Evolutionary conservation across 179 eudicot genomes (phyloP), one percentile per base, ranked within the genome.

Genomic region (Spergularia azorica): DNA sequence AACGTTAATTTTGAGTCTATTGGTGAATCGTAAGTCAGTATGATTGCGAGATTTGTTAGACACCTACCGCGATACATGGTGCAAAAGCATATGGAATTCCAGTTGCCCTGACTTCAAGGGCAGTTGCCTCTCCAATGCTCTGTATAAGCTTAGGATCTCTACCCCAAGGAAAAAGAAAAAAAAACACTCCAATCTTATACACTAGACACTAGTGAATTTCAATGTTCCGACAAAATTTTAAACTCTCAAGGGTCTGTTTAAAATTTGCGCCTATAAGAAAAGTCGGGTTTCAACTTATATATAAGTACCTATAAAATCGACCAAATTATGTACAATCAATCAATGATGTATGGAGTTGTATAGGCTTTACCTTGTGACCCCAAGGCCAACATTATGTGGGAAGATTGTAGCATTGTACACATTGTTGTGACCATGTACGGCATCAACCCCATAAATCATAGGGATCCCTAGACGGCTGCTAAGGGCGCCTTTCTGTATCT

Each of bases 401-500:
- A 92, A 90, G 39, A 92, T 84, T 3, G 95, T 92, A 11, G 97
- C 91, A 51, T 82, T 84, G 36, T 89, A 92, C 11, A 87, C 92
- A 79, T 84, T 86, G 61, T 86, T 92, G 79, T 90, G 79, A 15
- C 97, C 97, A 81, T 92, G 97, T 74, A 90, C 85, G 20, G 95
- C 95, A 80, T 92, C 97, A 87, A 88, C 86, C 50, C 97, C 97
- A 77, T 92, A 92, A 9, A 92, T 79, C 90, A 92, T 84, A 2
- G 97, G 97, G 32, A 92, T 89, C 56, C 91, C 90, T 15, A 92
- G 92, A 5, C 95, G 88, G 0, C 88, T 90, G 4, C 87, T 70
- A 11, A 92, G 63, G 0, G 95, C 54, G 8, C 87, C 95, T 62
- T 82, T 86, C 67, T 92, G 97, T 32, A 89, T 79, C 8, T 81